phyloP scores from a whole-genome alignment of 2,329 filamentous ascomycete genomes.

The Phialophora expanda region DNA sequence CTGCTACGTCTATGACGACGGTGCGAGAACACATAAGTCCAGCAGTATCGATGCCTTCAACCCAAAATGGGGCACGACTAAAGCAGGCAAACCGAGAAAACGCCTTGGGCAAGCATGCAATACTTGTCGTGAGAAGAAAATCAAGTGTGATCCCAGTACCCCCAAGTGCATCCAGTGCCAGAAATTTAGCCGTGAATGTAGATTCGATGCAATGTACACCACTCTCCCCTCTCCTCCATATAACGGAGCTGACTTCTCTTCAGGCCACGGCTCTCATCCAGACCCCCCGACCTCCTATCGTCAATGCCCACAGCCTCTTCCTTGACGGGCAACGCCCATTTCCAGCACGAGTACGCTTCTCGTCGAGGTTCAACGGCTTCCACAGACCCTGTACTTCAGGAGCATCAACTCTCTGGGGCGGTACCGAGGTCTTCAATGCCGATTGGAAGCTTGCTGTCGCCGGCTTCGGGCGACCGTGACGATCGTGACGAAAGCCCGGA shows the following conservation, averaged over 20 bases:
- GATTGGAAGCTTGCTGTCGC: slow-evolving; percentile 27
- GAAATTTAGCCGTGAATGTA: slow-evolving; percentile 85
- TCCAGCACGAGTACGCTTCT: slow-evolving; percentile 7
- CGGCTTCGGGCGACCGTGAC: slow-evolving; percentile 41
- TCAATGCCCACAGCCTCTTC: slow-evolving; percentile 22
- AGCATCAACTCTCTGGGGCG: slow-evolving; percentile 41
- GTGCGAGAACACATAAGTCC: slow-evolving; percentile 77
- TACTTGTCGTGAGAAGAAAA: slow-evolving; percentile 94
- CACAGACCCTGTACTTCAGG: slow-evolving; percentile 42
- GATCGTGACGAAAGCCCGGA: slow-evolving; percentile 41
- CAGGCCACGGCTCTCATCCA: slow-evolving; percentile 19
- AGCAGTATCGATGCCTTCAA: slow-evolving; percentile 89
- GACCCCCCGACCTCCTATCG: slow-evolving; percentile 16
- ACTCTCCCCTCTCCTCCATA: neutral
- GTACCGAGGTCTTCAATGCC: slow-evolving; percentile 24
- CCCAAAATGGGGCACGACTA: slow-evolving; percentile 90
- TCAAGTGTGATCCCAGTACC: slow-evolving; percentile 90
- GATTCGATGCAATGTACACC: slow-evolving; percentile 77
- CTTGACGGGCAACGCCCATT: slow-evolving; percentile 29
- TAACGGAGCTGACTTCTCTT: slow-evolving; percentile 7
- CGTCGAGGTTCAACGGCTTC: slow-evolving; percentile 30
- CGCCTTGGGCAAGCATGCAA: slow-evolving; percentile 89
- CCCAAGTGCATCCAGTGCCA: slow-evolving; percentile 90
- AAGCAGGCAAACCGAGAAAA: slow-evolving; percentile 91
- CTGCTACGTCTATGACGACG: slow-evolving; percentile 87